phyloP scores from a whole-genome alignment of 257 asterid species.

The Solanum bukasovii region DNA sequence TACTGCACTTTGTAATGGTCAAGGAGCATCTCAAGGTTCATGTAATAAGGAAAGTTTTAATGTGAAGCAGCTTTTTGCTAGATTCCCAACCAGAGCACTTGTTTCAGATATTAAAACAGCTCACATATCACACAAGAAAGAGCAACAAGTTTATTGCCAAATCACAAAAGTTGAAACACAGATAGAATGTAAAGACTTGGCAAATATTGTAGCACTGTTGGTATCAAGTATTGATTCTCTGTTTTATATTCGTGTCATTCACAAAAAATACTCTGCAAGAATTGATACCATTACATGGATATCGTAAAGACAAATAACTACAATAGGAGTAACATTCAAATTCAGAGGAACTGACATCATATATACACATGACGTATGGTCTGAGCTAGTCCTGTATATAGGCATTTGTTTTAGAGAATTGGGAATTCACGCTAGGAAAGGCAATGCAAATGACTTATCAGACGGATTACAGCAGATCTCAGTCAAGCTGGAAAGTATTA shows the following conservation, averaged over 20 bases:
- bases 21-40: background rate
- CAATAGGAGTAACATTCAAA: background rate
- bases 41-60: background rate
- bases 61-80: background rate
- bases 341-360: background rate
- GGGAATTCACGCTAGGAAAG: background rate
- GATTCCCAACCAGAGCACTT: background rate
- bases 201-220: background rate
- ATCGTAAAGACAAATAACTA: background rate
- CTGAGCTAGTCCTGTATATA: background rate
- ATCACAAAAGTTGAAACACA: background rate
- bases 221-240: background rate
- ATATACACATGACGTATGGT: background rate
- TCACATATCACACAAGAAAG: background rate
- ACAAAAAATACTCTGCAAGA: background rate
- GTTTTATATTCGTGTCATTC: background rate
- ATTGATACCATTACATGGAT: background rate
- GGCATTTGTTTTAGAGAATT: background rate
- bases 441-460: background rate
- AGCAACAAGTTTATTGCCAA: background rate
- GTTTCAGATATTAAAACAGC: background rate
- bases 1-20: background rate
- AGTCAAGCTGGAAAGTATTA: background rate
- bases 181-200: background rate
- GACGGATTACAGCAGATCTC: background rate